Conservation (phyloP, 2,329 filamentous ascomycete species). For the Talaromyces islandicus region DNA sequence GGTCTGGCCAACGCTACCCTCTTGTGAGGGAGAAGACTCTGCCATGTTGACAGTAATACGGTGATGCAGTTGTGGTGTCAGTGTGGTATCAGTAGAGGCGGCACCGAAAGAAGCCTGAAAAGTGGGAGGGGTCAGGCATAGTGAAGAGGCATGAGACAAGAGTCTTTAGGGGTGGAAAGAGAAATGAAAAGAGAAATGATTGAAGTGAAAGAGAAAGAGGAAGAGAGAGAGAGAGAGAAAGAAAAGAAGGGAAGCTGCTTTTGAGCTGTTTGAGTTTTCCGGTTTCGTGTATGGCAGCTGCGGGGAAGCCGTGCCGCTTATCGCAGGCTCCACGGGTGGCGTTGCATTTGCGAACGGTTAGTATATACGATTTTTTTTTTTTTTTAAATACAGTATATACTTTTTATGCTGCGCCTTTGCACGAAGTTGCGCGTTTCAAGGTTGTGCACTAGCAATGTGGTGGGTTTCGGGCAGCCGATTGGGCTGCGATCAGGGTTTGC, state of each 20-base stretch:
- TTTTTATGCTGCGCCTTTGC: too few species aligned
- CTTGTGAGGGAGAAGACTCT: background rate
- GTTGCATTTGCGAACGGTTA: too few species aligned
- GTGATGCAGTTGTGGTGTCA: background rate
- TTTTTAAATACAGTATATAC: too few species aligned
- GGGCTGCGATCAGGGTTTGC: background rate
- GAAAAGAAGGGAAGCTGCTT: background rate
- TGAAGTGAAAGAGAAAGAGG: background rate
- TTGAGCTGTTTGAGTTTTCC: background rate
- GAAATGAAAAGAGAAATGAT: background rate
- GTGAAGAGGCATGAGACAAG: background rate
- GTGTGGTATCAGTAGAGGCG: background rate
- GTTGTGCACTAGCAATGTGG: background rate
- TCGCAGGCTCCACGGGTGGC: background rate
- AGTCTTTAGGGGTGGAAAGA: background rate
- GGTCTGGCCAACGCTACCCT: slow-evolving; percentile 2
- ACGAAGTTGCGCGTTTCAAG: too few species aligned
- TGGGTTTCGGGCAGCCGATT: background rate
- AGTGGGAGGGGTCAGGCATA: background rate
- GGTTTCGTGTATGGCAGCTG: background rate
- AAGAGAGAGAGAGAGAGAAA: too few species aligned
- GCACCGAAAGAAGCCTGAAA: background rate
- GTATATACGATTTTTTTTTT: too few species aligned
- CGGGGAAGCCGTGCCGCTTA: background rate
- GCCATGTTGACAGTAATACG: background rate